A percentile compares a stretch with the other conserved stretches of the same genome.
Conservation (phyloP, 2,329 filamentous ascomycete species). For the Exserohilum rostratum region DNA sequence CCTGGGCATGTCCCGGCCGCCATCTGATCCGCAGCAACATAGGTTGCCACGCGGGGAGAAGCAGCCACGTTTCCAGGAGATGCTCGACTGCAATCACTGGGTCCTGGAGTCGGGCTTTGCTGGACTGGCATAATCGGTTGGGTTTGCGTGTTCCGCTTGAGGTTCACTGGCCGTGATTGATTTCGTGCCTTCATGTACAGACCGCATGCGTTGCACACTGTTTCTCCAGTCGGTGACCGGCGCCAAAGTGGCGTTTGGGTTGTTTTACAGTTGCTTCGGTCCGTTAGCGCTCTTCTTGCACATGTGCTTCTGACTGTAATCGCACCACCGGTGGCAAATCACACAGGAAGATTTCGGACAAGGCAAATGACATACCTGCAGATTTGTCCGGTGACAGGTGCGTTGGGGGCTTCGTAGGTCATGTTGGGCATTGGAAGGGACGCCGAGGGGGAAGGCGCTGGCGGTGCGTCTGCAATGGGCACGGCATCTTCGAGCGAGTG, state of each 20-base stretch:
- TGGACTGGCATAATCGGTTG: slow-evolving; percentile 35
- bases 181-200: slow-evolving; percentile 94
- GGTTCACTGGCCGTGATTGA: slow-evolving; percentile 83
- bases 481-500: slow-evolving; percentile 50
- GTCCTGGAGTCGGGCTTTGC: slow-evolving; percentile 50
- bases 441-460: slow-evolving; percentile 29
- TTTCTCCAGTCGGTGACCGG: slow-evolving; percentile 87
- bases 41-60: slow-evolving; percentile 63
- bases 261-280: slow-evolving; percentile 85
- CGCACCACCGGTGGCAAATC: slow-evolving; percentile 5
- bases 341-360: not conserved
- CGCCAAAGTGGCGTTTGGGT: slow-evolving; percentile 94
- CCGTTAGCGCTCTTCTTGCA: slow-evolving; percentile 21
- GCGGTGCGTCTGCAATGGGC: slow-evolving; percentile 32
- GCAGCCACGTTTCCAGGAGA: slow-evolving; percentile 48
- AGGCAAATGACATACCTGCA: slow-evolving; percentile 67
- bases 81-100: slow-evolving; percentile 48
- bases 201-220: slow-evolving; percentile 97
- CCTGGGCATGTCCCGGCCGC: slow-evolving; percentile 90
- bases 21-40: slow-evolving; percentile 77
- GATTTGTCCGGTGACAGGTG: slow-evolving; percentile 64
- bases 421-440: slow-evolving; percentile 25
- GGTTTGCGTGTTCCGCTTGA: slow-evolving; percentile 73
- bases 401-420: slow-evolving; percentile 31
- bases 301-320: slow-evolving; percentile 5